Percentiles rank a stretch among this genome's conserved stretches.
phyloP scores from a whole-genome alignment of 1,139 yeast species.

The Wickerhamiella infanticola region DNA sequence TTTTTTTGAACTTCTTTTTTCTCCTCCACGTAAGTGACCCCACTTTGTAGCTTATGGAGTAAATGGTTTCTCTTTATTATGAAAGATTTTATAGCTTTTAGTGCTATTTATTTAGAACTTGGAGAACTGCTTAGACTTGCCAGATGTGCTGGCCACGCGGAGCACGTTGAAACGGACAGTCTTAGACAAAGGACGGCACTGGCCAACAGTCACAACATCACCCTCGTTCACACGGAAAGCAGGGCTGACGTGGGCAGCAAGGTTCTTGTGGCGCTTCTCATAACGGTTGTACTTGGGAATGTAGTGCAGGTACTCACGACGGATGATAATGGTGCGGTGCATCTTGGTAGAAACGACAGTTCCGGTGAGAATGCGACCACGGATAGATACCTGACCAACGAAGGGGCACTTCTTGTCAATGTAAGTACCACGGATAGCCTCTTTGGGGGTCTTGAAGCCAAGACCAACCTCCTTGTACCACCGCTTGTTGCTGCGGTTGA shows the following conservation, averaged over 20 bases:
- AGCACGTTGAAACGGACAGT: slow-evolving; percentile 99
- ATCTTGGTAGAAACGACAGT: slow-evolving; percentile 99
- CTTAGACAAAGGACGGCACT: slow-evolving; percentile 99
- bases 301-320: slow-evolving; percentile 99
- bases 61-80: neutral
- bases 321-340: slow-evolving; percentile 99
- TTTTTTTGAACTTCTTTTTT: neutral
- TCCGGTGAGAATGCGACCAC: slow-evolving; percentile 95
- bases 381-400: slow-evolving; percentile 90
- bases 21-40: neutral
- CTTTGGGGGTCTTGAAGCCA: slow-evolving; percentile 99
- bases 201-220: slow-evolving; percentile 98
- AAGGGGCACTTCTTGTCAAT: slow-evolving; percentile 99
- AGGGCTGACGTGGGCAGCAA: slow-evolving; percentile 99
- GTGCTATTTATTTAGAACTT: slow-evolving; percentile 51
- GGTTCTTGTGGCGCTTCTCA: slow-evolving; percentile 99
- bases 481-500: slow-evolving; percentile 98
- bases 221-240: slow-evolving; percentile 99
- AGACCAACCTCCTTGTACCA: slow-evolving; percentile 99
- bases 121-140: slow-evolving; percentile 85
- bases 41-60: neutral
- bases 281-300: slow-evolving; percentile 99
- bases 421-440: slow-evolving; percentile 97
- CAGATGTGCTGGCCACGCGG: slow-evolving; percentile 81
- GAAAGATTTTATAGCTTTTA: neutral